Percentiles rank a stretch among this genome's conserved stretches.
Conservation (phyloP, 371 early-diverging fungal genomes). For the Mortierella sp. region DNA sequence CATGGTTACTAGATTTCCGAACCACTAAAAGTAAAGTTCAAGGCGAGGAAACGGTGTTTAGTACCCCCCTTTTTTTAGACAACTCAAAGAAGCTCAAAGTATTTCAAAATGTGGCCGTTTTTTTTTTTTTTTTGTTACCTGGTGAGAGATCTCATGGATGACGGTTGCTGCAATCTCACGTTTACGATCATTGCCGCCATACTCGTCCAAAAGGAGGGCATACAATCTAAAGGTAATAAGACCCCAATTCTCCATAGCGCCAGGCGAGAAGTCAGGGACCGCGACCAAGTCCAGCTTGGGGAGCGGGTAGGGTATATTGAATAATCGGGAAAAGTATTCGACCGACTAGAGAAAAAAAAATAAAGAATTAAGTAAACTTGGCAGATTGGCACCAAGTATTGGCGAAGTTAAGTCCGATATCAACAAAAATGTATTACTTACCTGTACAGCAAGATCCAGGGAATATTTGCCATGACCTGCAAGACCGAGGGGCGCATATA, state of each 20-base stretch:
- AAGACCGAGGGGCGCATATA: slow-evolving; percentile 82
- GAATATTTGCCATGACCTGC: slow-evolving; percentile 84
- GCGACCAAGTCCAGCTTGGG: slow-evolving; percentile 94
- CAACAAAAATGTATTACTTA: slow-evolving; percentile 4
- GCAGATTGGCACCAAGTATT: background rate
- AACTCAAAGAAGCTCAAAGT: too few relatives aligned
- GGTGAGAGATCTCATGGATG: slow-evolving; percentile 96
- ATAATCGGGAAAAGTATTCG: slow-evolving; percentile 52
- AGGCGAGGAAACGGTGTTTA: background rate
- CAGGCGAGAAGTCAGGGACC: slow-evolving; percentile 90
- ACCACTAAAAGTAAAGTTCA: slow-evolving; percentile 71
- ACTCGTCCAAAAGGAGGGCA: slow-evolving; percentile 78
- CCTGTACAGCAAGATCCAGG: slow-evolving; percentile 76
- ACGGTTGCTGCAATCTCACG: slow-evolving; percentile 87
- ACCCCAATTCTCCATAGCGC: slow-evolving; percentile 98
- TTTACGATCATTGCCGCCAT: slow-evolving; percentile 62
- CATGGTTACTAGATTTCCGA: slow-evolving; percentile 98
- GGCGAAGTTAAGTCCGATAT: background rate
- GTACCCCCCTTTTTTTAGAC: too few relatives aligned
- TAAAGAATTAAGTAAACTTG: background rate
- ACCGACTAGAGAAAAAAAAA: slow-evolving; percentile 41
- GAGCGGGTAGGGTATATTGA: slow-evolving; percentile 82
- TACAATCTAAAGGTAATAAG: slow-evolving; percentile 92
- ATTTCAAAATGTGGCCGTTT: too few relatives aligned
- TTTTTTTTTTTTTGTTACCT: slow-evolving; percentile 57